These are phyloP conservation scores for Jamesozyma rosinii DNA, from an alignment of 805 yeast species.

Conservation along the genomic window DNA sequence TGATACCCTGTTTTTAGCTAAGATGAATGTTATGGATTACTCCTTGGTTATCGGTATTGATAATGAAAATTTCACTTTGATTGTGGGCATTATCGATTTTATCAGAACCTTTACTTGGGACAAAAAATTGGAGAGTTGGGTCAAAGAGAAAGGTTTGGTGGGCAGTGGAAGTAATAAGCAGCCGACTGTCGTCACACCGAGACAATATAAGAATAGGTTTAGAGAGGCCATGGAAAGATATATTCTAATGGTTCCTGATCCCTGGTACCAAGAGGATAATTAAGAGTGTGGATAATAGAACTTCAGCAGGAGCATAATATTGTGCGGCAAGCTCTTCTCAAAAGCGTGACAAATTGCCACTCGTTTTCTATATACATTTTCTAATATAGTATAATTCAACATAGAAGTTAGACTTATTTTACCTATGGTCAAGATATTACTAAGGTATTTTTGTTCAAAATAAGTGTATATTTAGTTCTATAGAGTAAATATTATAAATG, in stretches of 20 bases:
- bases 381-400: no score
- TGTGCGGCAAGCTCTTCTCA: no score
- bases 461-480: no score
- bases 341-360: no score
- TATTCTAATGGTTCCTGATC: conserved; percentile 86
- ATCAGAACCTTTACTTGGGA: conserved; percentile 98
- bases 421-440: no score
- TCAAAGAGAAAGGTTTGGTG: conserved; percentile 85
- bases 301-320: no score
- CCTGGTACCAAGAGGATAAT: conserved; percentile 34
- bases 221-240: conserved; percentile 97
- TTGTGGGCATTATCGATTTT: conserved; percentile 91
- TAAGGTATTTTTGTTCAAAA: no score
- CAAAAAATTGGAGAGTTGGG: conserved; percentile 96
- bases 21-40: conserved; percentile 98
- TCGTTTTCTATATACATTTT: no score
- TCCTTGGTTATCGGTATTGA: conserved; percentile 92
- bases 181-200: conserved; percentile 95
- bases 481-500: no score
- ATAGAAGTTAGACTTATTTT: no score
- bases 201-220: conserved; percentile 87
- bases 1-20: conserved; percentile 85
- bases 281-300: no score
- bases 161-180: conserved; percentile 66
- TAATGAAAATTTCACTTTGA: conserved; percentile 51